These are phyloP conservation scores for Leccinellum luteum DNA, from an alignment of 768 basidiomycete genomes.

Conservation along the genomic window DNA sequence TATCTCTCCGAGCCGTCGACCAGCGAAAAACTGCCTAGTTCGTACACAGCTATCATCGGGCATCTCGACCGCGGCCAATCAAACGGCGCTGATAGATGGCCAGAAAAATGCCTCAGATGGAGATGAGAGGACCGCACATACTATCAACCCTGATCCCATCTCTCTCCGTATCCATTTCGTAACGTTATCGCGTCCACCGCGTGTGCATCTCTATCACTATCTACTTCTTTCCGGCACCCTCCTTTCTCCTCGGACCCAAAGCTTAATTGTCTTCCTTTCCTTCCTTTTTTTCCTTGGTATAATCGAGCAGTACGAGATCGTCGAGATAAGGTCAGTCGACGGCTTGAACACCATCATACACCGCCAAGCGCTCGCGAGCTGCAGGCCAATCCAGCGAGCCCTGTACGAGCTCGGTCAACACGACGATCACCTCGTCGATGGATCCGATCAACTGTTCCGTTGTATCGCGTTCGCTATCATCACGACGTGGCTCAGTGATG, in stretches of 20 bases:
- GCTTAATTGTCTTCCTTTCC: background rate
- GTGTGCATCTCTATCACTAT: slow-evolving; percentile 1
- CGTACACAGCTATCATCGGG: background rate
- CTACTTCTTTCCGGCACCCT: background rate
- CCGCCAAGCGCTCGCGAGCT: slow-evolving; percentile 67
- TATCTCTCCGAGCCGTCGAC: background rate
- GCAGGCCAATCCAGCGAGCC: slow-evolving; percentile 75
- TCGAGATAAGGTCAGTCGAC: slow-evolving; percentile 41
- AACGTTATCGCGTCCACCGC: background rate
- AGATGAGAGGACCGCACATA: background rate
- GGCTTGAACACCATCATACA: slow-evolving; percentile 89
- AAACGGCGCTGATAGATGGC: background rate
- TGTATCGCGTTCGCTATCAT: slow-evolving; percentile 84
- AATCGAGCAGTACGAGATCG: background rate
- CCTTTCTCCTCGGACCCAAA: slow-evolving; percentile 19
- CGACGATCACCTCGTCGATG: slow-evolving; percentile 84
- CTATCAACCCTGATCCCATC: slow-evolving; percentile 2
- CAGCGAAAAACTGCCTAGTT: background rate
- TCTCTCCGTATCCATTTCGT: background rate
- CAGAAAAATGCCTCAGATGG: background rate
- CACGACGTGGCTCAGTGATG: background rate
- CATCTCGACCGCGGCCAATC: background rate
- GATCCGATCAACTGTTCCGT: slow-evolving; percentile 88
- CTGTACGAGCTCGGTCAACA: slow-evolving; percentile 74
- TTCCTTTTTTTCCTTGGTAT: background rate